phyloP scores from a whole-genome alignment of 169 alveolate species.

The Eimeria tenella region DNA sequence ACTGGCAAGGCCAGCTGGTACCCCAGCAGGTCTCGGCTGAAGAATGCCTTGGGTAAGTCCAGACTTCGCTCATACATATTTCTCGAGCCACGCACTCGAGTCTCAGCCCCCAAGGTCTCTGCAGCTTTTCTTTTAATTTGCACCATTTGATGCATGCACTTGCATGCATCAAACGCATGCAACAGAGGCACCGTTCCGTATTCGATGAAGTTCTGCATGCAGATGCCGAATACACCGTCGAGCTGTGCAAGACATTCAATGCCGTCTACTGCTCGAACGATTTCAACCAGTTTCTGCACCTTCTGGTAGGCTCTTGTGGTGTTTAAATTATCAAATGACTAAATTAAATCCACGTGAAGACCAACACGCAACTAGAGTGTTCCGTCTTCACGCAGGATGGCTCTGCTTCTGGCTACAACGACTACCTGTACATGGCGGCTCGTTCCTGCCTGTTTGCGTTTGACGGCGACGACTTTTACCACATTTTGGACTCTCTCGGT shows the following conservation, averaged over 20 bases:
- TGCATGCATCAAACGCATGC: too few species aligned
- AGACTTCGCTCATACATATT: too few species aligned
- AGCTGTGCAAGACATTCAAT: constrained; percentile 49
- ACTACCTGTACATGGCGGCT: constrained; percentile 34
- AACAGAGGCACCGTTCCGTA: too few species aligned
- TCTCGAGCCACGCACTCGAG: too few species aligned
- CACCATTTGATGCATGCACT: too few species aligned
- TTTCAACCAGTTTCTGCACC: constrained; percentile 64
- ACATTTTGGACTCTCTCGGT: constrained; percentile 62
- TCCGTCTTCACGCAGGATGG: neutral
- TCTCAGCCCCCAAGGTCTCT: too few species aligned
- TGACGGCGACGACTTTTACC: constrained; percentile 47
- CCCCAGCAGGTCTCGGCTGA: constrained; percentile 30
- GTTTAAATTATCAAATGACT: too few species aligned
- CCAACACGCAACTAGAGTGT: neutral
- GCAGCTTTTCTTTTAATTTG: too few species aligned
- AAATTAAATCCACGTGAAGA: neutral
- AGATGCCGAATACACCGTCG: constrained; percentile 49
- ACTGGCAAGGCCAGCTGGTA: constrained; percentile 56
- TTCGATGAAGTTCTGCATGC: constrained; percentile 3
- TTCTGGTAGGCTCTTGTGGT: neutral
- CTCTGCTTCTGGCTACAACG: neutral
- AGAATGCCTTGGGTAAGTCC: neutral
- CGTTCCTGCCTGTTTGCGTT: constrained; percentile 53
- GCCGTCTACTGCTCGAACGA: constrained; percentile 74